Evolutionary conservation across 768 basidiomycete species (phyloP), one percentile per base, ranked within the genome.

Genomic region (Mycena olivaceomarginata): DNA sequence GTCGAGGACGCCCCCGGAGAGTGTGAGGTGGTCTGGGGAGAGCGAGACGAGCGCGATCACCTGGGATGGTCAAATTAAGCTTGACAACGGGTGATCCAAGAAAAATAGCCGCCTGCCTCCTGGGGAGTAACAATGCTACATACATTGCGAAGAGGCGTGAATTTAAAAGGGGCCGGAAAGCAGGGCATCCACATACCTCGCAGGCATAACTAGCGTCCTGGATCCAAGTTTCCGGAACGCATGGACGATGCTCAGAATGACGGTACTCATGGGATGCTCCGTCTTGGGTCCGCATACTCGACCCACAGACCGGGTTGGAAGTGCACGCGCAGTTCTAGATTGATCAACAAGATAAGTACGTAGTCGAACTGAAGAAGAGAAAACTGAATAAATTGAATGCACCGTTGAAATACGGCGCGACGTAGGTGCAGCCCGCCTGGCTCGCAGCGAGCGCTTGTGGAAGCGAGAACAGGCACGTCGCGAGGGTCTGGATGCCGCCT

Each of bases 351-450:
- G 3, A 31, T 56, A 25, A 46, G 39, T 22, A 56, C 16, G 18
- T 45, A 39, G 57, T 31, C 20, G n/a, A n/a, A 2, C 25, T 2
- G 39, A 31, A 45, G 5, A 46, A 45, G 43, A 43, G 5, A 5
- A 9, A 41, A 15, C 2, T 16, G 79, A 69, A 69, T 16, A 25
- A 39, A 40, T 72, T 18, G 63, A n/a, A 53, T 5, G 7, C 9
- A 88, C 90, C 91, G 81, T 93, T n/a, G 83, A 90, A 91, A 82
- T 92, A 93, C 2, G 91, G 91, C 15, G 90, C 86, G 68, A 92
- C 85, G 80, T 89, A 91, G 41, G 87, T 83, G 81, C 91, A 92
- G 8, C 86, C 86, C 8, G 90, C 91, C 80, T 92, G 90, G 45
- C 86, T 86, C 2, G 91, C 91, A 11, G 91, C 91, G 37, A 90